Evolutionary conservation across 1,139 yeast species (phyloP).

Genomic region (Taphrina flavorubra): DNA sequence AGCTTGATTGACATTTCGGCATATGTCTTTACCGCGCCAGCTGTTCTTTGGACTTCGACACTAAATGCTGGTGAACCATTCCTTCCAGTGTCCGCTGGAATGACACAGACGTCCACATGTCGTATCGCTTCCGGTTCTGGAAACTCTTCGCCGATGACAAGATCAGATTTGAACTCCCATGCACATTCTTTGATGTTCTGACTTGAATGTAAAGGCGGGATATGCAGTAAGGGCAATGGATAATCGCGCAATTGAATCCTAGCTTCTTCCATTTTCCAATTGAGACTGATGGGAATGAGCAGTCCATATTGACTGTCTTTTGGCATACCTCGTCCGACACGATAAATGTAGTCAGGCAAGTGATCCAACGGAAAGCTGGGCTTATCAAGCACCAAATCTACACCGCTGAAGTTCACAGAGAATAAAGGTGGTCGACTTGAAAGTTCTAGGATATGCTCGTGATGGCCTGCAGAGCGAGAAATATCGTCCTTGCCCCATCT

Average conservation of each 20-base stretch:
- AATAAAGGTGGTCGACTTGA: constrained; percentile 69
- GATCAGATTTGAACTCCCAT: constrained; percentile 50
- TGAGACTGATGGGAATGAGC: constrained; percentile 66
- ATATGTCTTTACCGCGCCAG: constrained; percentile 75
- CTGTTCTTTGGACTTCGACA: constrained; percentile 72
- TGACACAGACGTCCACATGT: constrained; percentile 67
- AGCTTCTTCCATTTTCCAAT: constrained; percentile 59
- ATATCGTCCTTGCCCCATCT: constrained; percentile 56
- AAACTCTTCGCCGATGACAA: constrained; percentile 64
- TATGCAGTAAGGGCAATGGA: constrained; percentile 63
- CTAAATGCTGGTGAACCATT: constrained; percentile 55
- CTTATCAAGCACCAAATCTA: constrained; percentile 61
- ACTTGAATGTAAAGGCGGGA: constrained; percentile 50
- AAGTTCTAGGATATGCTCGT: constrained; percentile 63
- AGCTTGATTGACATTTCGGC: constrained; percentile 66
- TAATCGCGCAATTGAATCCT: constrained; percentile 68
- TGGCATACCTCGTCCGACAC: constrained; percentile 85
- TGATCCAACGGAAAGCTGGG: constrained; percentile 64
- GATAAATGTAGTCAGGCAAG: constrained; percentile 66
- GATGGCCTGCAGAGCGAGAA: constrained; percentile 53
- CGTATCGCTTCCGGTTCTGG: constrained; percentile 59
- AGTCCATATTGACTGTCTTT: constrained; percentile 69
- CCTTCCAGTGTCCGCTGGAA: constrained; percentile 57
- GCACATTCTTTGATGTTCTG: constrained; percentile 51
- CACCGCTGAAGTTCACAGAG: constrained; percentile 61